Conservation (phyloP, 202 grass and related monocot genomes). For the Eragrostis tef region DNA sequence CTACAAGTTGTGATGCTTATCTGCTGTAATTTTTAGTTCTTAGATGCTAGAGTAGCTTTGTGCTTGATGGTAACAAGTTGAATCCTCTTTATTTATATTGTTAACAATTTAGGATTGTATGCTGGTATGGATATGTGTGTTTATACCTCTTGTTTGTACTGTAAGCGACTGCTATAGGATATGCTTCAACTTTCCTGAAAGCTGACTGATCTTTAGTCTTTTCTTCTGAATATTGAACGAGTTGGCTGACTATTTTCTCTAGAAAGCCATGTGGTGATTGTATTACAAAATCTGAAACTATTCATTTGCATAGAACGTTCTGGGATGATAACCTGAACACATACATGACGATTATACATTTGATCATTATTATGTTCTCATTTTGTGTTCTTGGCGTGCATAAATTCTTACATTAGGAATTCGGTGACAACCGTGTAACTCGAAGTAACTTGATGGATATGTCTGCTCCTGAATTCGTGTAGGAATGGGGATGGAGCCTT, state of each 20-base stretch:
- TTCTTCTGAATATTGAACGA: slow-evolving; percentile 28
- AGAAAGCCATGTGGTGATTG: slow-evolving; percentile 1
- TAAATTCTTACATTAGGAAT: no score
- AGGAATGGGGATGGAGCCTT: no score
- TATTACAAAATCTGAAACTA: neutral
- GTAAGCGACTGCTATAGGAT: neutral
- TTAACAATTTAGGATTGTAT: slow-evolving; percentile 33
- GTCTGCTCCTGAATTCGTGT: no score
- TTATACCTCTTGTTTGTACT: slow-evolving; percentile 29
- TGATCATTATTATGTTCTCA: neutral
- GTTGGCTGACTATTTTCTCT: neutral
- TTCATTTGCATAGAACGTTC: neutral
- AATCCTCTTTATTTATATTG: slow-evolving; percentile 14
- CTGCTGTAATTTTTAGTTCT: slow-evolving; percentile 33
- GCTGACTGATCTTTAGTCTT: neutral
- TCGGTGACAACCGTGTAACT: no score
- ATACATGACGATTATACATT: neutral
- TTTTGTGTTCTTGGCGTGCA: no score
- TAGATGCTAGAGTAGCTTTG: slow-evolving; percentile 25
- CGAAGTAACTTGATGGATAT: no score
- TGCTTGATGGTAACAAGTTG: slow-evolving; percentile 19
- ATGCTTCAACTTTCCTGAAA: slow-evolving; percentile 21
- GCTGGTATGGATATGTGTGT: neutral
- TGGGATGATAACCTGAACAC: neutral
- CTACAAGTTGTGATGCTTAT: slow-evolving; percentile 35